Evolutionary conservation across 805 yeast genomes (phyloP), one percentile per base, ranked within the genome.

Genomic region (Torulaspora microellipsoides): DNA sequence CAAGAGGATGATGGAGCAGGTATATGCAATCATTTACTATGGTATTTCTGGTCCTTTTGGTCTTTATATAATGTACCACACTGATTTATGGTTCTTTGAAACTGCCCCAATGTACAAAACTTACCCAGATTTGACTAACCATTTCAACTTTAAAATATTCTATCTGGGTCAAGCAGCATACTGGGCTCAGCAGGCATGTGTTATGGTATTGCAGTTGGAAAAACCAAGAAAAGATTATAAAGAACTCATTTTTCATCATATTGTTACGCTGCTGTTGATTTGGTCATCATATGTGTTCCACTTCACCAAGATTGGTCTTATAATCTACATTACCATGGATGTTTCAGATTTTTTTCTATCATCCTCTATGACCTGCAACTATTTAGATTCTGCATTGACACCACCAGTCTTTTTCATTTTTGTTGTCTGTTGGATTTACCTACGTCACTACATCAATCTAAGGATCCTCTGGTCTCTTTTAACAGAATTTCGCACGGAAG

Each of bases 101-200:
- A 93, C 97, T 2, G 71, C 79, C 3, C 80, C 86, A 30, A 85
- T 91, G 72, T 93, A 88, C 66, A 74, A 64, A 47, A 69, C 77
- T 20, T 91, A 83, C 64, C 99, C 99, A 6, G 98, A 93, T 68
- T 72, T 76, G 47, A 73, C 83, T 28, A 85, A 85, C 59, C 83
- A 77, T 44, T 74, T 70, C 48, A 70, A 73, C 44, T 84, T 85
- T 71, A 93, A 93, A 69, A 64, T 80, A 11, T 93, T 84, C 62
- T 93, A 93, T 64, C 71, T 93, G 48, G 80, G 85, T 33, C 98
- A 93, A 69, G 97, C 98, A 5, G 85, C 97, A 4, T 93, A 88
- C 66, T 93, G 99, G 99, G 81, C 89, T 15, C 99, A 93, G 70
- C 99, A 93, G 68, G 82, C 95, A 1, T 80, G 85, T 32, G 85